Conservation (phyloP, 1,139 yeast genomes). For the Debaryomyces coudertii region DNA sequence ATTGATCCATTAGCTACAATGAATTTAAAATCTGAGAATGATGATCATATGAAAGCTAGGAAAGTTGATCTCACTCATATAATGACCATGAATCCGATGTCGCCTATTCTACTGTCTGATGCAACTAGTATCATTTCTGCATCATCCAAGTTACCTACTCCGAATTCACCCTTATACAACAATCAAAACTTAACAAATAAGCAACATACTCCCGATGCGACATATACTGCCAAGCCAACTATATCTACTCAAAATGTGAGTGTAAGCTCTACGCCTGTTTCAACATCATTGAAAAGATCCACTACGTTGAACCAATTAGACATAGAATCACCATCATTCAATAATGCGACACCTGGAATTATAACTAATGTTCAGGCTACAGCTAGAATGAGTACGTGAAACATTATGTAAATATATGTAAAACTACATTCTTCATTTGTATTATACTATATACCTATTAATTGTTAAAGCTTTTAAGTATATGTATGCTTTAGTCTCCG, state of each 20-base stretch:
- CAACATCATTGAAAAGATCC: constrained; percentile 26
- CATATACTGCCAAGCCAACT: constrained; percentile 20
- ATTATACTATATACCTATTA: neutral
- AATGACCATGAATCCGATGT: constrained; percentile 19
- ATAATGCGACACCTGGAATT: constrained; percentile 41
- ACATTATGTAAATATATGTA: neutral
- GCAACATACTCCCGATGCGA: constrained; percentile 18
- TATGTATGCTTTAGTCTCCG: neutral
- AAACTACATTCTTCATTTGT: neutral
- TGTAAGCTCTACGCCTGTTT: constrained; percentile 5
- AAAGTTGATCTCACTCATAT: constrained; percentile 27
- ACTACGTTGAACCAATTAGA: constrained; percentile 38
- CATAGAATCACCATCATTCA: constrained; percentile 30
- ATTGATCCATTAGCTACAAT: constrained; percentile 18
- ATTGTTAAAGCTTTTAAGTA: neutral
- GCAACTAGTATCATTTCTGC: constrained; percentile 16
- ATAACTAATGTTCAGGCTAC: constrained; percentile 53
- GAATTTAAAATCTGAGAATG: constrained; percentile 17
- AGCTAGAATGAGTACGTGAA: constrained; percentile 43
- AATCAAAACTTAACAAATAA: constrained; percentile 34
- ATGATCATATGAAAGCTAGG: constrained; percentile 9
- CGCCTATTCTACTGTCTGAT: constrained; percentile 22
- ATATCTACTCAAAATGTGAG: constrained; percentile 3
- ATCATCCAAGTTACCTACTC: constrained; percentile 16
- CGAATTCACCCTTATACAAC: constrained; percentile 31